Evolutionary conservation across 257 asterid genomes (phyloP).

Genomic region (Mentha longifolia): DNA sequence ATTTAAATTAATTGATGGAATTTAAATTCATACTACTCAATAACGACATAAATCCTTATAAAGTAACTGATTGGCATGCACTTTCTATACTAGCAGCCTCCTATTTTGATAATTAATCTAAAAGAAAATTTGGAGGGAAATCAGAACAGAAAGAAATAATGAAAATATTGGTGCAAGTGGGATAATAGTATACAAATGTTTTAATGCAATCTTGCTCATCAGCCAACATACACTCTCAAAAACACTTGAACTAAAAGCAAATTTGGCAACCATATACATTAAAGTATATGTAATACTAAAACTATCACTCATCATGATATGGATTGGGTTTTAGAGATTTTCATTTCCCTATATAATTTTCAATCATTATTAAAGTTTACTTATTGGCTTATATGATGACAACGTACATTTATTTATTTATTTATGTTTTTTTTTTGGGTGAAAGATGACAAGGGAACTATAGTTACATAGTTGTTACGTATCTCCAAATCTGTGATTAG

Average conservation of each 20-base stretch:
- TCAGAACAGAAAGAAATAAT: not conserved
- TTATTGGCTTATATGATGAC: not conserved
- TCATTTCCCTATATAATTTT: not conserved
- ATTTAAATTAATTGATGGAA: no score
- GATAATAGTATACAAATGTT: not conserved
- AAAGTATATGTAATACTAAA: not conserved
- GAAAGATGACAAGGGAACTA: no score
- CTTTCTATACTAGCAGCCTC: no score
- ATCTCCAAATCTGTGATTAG: no score
- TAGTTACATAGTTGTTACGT: not conserved
- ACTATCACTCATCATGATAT: not conserved
- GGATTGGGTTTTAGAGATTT: not conserved
- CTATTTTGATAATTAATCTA: no score
- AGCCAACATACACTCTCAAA: conserved; percentile 15
- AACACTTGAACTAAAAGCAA: not conserved
- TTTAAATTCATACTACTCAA: no score
- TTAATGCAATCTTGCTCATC: conserved; percentile 35
- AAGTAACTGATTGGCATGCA: no score
- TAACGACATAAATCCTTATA: no score
- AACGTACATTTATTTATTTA: not conserved
- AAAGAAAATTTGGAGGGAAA: no score
- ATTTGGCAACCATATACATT: no score
- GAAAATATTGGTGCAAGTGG: conserved; percentile 26
- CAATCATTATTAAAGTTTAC: not conserved
- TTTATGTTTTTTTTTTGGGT: not conserved